Conservation (phyloP, 2,329 filamentous ascomycete species). For the Colletotrichum gloeosporioides region DNA sequence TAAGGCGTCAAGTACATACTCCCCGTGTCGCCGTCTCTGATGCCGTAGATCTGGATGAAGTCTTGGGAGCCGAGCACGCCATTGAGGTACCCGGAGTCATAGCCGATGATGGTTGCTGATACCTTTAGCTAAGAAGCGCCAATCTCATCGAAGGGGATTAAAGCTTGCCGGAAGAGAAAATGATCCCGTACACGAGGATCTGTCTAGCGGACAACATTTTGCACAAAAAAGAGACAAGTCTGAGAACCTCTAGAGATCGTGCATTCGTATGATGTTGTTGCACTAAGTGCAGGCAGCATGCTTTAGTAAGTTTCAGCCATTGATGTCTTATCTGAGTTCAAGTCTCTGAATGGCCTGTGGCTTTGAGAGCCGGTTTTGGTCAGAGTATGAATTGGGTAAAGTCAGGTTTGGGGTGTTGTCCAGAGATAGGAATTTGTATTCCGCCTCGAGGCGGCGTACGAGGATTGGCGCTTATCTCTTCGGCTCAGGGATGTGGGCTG, state of each 20-base stretch:
- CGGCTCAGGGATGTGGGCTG: not conserved
- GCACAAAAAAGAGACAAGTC: not conserved
- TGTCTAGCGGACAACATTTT: not conserved
- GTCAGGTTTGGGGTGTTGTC: not conserved
- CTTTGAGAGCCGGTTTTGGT: not conserved
- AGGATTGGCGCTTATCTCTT: not conserved
- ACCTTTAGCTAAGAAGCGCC: not conserved
- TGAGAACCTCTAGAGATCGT: not conserved
- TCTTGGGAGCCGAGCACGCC: not conserved
- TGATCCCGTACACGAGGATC: not conserved
- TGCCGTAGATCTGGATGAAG: not conserved
- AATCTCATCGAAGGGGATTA: not conserved
- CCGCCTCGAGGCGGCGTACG: not conserved
- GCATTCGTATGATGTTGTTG: not conserved
- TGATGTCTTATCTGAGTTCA: not conserved
- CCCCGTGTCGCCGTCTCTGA: not conserved
- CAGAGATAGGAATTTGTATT: not conserved
- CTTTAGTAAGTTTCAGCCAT: not conserved
- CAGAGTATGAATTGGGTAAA: not conserved
- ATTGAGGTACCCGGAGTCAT: not conserved
- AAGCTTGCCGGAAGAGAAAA: not conserved
- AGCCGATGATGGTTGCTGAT: not conserved
- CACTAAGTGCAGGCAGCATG: not conserved
- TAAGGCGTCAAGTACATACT: not conserved
- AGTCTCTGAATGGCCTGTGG: not conserved